Percentiles rank a stretch among this genome's conserved stretches.
Conservation (phyloP, 2,329 filamentous ascomycete genomes). For the Epichloe sp. region DNA sequence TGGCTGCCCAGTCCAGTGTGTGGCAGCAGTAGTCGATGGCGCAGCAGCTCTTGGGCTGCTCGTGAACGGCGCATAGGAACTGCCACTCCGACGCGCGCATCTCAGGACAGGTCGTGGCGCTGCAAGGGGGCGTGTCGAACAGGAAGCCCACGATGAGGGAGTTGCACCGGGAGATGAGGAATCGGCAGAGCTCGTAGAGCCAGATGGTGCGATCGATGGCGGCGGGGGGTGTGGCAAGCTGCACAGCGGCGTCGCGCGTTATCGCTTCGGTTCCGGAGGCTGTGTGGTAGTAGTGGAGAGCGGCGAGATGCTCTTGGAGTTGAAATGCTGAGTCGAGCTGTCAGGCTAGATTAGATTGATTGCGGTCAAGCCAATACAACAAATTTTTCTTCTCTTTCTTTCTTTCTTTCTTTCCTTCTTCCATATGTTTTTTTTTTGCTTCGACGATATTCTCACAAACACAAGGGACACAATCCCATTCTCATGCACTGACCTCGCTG, state of each 20-base stretch:
- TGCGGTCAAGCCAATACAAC: too few species aligned
- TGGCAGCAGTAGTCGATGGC: slow-evolving; percentile 99
- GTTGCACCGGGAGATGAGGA: slow-evolving; percentile 91
- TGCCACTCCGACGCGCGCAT: slow-evolving; percentile 99
- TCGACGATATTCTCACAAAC: too few species aligned
- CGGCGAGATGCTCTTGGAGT: slow-evolving; percentile 91
- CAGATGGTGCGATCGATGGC: slow-evolving; percentile 79
- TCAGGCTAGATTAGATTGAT: slow-evolving; percentile 3
- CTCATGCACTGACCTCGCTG: slow-evolving; percentile 50
- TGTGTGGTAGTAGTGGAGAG: slow-evolving; percentile 74
- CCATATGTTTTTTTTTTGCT: not conserved
- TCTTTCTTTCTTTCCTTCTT: too few species aligned
- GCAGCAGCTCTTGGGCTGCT: slow-evolving; percentile 91
- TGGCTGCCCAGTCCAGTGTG: slow-evolving; percentile 94
- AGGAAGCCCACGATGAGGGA: slow-evolving; percentile 85
- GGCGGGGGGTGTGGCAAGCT: slow-evolving; percentile 72
- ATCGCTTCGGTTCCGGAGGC: slow-evolving; percentile 55
- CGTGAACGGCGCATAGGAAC: slow-evolving; percentile 94
- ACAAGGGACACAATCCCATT: too few species aligned
- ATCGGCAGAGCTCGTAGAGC: slow-evolving; percentile 96
- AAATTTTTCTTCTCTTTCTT: too few species aligned
- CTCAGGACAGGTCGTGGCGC: slow-evolving; percentile 78
- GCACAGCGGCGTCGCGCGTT: slow-evolving; percentile 58
- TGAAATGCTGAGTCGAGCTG: slow-evolving; percentile 96
- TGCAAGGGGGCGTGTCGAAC: slow-evolving; percentile 84